Evolutionary conservation across 139 green algal species (phyloP).

Genomic region (Yamagishiella unicocca): DNA sequence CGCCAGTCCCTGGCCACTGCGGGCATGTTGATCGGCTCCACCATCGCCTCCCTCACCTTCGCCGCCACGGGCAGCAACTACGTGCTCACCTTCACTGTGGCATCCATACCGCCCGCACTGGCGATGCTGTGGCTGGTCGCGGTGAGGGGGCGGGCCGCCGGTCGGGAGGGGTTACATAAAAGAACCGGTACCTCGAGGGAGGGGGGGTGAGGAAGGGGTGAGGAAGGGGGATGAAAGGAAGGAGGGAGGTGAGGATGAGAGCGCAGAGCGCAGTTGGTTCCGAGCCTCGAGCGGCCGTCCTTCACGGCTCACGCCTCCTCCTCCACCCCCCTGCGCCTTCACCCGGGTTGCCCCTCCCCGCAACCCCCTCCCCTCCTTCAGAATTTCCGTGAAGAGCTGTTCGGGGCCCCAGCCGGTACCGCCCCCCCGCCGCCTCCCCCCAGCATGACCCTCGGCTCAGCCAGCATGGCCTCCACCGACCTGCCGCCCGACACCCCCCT

Average conservation of each 20-base stretch:
- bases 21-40: constrained; percentile 80
- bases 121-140: constrained; percentile 71
- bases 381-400: constrained; percentile 58
- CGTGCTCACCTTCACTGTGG: constrained; percentile 78
- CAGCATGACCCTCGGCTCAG: not conserved
- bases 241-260: not conserved
- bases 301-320: not conserved
- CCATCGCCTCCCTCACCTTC: constrained; percentile 71
- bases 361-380: not conserved
- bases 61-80: constrained; percentile 76
- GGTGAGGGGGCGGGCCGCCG: constrained; percentile 8
- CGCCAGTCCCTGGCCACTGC: constrained; percentile 80
- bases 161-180: not conserved
- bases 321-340: not conserved
- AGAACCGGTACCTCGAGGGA: not conserved
- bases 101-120: constrained; percentile 66
- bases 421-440: not conserved
- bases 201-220: not conserved
- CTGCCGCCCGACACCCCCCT: not conserved
- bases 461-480: not conserved
- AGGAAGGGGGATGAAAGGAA: not conserved
- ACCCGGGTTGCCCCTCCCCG: too few relatives aligned
- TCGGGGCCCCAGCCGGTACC: not conserved
- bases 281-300: too few relatives aligned
- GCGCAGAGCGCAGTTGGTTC: too few relatives aligned